Conservation (phyloP, 441 rosid genomes). For the Gossypium aridum region DNA sequence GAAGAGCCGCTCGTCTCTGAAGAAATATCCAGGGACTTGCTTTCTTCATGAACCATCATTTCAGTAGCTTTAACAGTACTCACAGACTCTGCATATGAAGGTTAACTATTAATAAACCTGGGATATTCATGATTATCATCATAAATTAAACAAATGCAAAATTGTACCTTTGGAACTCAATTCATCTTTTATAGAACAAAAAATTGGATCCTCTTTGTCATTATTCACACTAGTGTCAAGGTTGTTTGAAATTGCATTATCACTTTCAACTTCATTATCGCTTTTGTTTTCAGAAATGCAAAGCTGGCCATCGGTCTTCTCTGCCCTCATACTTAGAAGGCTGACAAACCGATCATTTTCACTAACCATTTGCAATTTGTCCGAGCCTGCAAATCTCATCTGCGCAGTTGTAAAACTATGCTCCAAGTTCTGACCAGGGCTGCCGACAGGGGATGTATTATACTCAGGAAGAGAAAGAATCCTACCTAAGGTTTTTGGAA, state of each 20-base stretch:
- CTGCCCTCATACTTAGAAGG: conserved; percentile 24
- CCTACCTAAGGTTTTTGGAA: conserved; percentile 61
- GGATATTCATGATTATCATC: background rate
- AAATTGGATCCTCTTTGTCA: conserved; percentile 27
- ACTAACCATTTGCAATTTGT: conserved; percentile 28
- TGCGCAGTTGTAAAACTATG: conserved; percentile 36
- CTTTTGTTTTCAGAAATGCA: conserved; percentile 26
- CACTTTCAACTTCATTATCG: conserved; percentile 19
- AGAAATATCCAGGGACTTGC: conserved; percentile 18
- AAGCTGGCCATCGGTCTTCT: conserved; percentile 25
- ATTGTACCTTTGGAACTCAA: conserved; percentile 37
- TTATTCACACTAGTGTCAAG: conserved; percentile 20
- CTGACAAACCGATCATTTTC: conserved; percentile 34
- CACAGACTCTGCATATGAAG: conserved; percentile 28
- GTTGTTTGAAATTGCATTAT: conserved; percentile 20
- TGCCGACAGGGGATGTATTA: conserved; percentile 49
- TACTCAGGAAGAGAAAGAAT: conserved; percentile 81
- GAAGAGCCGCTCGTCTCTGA: conserved; percentile 26
- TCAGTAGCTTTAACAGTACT: conserved; percentile 28
- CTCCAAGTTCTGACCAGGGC: conserved; percentile 59
- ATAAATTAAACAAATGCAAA: conserved; percentile 12
- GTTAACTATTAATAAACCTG: conserved; percentile 1
- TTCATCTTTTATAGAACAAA: conserved; percentile 18
- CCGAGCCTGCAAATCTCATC: conserved; percentile 38
- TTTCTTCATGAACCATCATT: conserved; percentile 28